Percentiles rank a stretch among this genome's conserved stretches.
phyloP scores from a whole-genome alignment of 768 basidiomycete genomes.

The Termitomyces titanicus region DNA sequence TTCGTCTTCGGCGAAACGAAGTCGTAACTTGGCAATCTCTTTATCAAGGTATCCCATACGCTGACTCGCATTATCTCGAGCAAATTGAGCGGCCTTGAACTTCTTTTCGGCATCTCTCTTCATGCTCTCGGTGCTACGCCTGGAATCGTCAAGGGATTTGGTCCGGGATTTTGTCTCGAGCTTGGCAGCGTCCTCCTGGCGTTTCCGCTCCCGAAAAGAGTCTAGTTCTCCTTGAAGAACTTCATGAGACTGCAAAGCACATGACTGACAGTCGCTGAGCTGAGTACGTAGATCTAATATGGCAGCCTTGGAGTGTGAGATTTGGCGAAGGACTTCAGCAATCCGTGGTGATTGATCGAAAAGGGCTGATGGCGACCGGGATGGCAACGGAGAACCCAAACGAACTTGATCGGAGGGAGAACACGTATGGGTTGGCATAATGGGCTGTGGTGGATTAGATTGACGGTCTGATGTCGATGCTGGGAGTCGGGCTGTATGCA shows the following conservation, averaged over 20 bases:
- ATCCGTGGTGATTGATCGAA: constrained; percentile 69
- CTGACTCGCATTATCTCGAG: constrained; percentile 58
- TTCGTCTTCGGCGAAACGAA: constrained; percentile 53
- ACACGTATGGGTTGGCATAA: constrained; percentile 23
- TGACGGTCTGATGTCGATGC: constrained; percentile 28
- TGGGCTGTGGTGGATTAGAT: constrained; percentile 22
- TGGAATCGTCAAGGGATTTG: constrained; percentile 83
- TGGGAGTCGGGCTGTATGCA: constrained; percentile 57
- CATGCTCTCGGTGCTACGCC: constrained; percentile 74
- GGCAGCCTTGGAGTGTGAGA: constrained; percentile 55
- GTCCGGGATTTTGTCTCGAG: constrained; percentile 79
- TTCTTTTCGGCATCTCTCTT: constrained; percentile 89
- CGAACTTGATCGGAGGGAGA: constrained; percentile 25
- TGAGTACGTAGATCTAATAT: constrained; percentile 70
- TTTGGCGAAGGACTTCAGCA: constrained; percentile 72
- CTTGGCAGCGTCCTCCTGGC: constrained; percentile 77
- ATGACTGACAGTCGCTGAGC: constrained; percentile 55
- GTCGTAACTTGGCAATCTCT: constrained; percentile 54
- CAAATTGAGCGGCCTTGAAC: constrained; percentile 62
- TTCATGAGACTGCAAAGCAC: constrained; percentile 56
- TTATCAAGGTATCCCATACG: constrained; percentile 57
- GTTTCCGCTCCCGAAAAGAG: constrained; percentile 67
- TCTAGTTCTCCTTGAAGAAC: constrained; percentile 73
- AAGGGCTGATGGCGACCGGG: constrained; percentile 37
- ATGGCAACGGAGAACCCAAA: constrained; percentile 26